Percentiles rank a stretch among this genome's conserved stretches.
Evolutionary conservation across 768 basidiomycete species (phyloP).

Genomic region (Boletus reticulatus): DNA sequence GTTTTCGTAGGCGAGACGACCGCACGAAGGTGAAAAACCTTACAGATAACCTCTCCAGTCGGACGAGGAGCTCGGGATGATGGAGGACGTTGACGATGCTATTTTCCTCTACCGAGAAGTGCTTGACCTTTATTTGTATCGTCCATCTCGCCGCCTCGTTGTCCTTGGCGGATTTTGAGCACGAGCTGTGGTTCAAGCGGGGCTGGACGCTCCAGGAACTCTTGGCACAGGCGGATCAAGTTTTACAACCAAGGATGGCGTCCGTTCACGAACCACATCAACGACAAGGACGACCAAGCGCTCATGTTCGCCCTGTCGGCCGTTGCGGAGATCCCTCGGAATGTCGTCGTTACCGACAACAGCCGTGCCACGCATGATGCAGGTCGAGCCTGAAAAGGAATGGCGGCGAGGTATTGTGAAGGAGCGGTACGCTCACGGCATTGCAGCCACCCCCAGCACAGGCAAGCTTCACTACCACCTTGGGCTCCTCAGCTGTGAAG

Average conservation of each 20-base stretch:
- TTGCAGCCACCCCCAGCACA: slow-evolving; percentile 88
- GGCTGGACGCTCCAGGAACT: slow-evolving; percentile 28
- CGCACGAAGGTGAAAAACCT: no score
- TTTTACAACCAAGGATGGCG: slow-evolving; percentile 25
- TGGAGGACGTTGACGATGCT: no score
- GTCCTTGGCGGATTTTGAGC: slow-evolving; percentile 10
- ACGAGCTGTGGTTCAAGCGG: slow-evolving; percentile 26
- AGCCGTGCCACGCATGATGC: slow-evolving; percentile 58
- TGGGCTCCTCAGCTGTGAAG: slow-evolving; percentile 82
- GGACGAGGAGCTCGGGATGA: no score
- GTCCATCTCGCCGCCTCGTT: slow-evolving; percentile 20
- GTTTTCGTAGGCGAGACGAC: no score
- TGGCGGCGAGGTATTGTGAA: slow-evolving; percentile 86
- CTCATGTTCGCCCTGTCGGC: slow-evolving; percentile 11
- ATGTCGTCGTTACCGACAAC: slow-evolving; percentile 17
- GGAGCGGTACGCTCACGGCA: slow-evolving; percentile 89
- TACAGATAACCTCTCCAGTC: no score
- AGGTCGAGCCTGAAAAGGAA: slow-evolving; percentile 89
- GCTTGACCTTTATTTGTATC: slow-evolving; percentile 19
- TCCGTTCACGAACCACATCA: slow-evolving; percentile 9
- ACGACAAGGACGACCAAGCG: slow-evolving; percentile 13
- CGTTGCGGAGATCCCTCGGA: slow-evolving; percentile 19
- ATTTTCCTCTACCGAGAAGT: no score
- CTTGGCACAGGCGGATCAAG: slow-evolving; percentile 25
- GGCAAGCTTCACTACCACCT: slow-evolving; percentile 93